Evolutionary conservation across 768 basidiomycete species (phyloP), one percentile per base, ranked within the genome.

Genomic region (Leccinum fibrillosum): DNA sequence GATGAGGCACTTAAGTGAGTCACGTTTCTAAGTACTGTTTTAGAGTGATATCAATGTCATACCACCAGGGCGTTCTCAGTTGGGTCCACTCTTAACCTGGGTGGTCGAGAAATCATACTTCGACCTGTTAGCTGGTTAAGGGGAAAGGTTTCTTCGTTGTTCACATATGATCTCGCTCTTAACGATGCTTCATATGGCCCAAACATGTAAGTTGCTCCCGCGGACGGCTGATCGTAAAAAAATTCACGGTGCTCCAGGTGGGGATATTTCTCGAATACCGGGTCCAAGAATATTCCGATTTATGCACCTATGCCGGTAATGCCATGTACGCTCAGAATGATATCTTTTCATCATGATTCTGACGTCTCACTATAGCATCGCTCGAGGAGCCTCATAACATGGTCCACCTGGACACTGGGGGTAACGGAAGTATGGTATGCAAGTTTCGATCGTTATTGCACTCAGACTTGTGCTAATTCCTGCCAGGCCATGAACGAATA

Each of bases 331-430:
- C 2, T 11, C 25, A 1, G 13, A 5, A 50, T 17, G 26, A 30
- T 11, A 4, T 3, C 4, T 50, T 17, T 10, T 49, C 2, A 4
- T 23, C 4, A 3, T 35, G 19, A 25, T 49, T 23, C 30, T 64
- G 11, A 64, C 12, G 0, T 53, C 1, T 49, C 9, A 15, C 42
- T 2, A 11, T 37, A 66, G 65, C 59, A 1, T 64, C 65, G 11
- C 0, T 66, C 9, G 65, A 66, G 39, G 65, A 66, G 26, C 30
- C 65, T 34, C 65, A 66, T 5, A 66, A 66, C 55, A 57, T 49
- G 59, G 37, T 66, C 7, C 65, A 66, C 51, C 34, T 66, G 9
- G 53, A 66, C 25, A 47, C 25, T 13, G 65, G 65, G 0, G 65
- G 65, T 19, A 58, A 61, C 12, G 65, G 65, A 13, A 2, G 37